Base-by-base conservation (phyloP, 106 monocot species). In the Dioscorea alata region DNA sequence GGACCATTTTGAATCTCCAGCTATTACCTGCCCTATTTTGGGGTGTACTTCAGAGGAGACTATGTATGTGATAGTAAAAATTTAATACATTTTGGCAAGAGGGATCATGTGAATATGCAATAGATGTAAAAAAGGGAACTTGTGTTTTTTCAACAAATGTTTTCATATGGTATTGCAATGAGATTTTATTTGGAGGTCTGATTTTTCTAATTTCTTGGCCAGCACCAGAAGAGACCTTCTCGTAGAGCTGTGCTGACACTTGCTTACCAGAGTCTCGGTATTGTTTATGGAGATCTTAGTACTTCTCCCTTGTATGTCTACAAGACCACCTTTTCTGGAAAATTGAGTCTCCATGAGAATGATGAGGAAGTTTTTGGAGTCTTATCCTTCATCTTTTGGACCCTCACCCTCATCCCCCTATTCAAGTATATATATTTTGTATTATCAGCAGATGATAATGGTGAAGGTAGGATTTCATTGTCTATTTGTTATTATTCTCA, bases 301-400 rank as follows among this genome's bases (percentile, higher is more conserved):
- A 88, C 88, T 60, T 92, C 88, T 34, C 88, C 88, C 70, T 74
- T 92, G 7, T 92, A 92, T 73, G 92, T 88, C 6, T 92, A 88
- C 69, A 92, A 86, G 69, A 92, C 82, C 13, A 81, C 85, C 6
- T 92, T 92, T 64, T 88, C 92, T 1, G 88, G 88, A 22, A 83
- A 85, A 65, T 28, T 88, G 48, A 83, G 81, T 28, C 83, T 83
- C 17, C 83, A 83, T 58, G 83, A 92, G 74, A 64, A 83, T 33
- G 92, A 92, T 42, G 88, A 88, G 68, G 81, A 79, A 28, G 83
- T 88, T 12, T 88, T 85, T 20, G 92, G 92, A 24, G 92, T 92
- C 22, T 67, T 92, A 4, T 92, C 88, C 1, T 81, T 92, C 73
- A 88, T 88, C 66, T 88, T 88, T 53, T 88, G 92, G 92, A 88